Evolutionary conservation across 1,139 yeast genomes (phyloP), one percentile per base, ranked within the genome.

Genomic region (Hyphopichia buzzinii): DNA sequence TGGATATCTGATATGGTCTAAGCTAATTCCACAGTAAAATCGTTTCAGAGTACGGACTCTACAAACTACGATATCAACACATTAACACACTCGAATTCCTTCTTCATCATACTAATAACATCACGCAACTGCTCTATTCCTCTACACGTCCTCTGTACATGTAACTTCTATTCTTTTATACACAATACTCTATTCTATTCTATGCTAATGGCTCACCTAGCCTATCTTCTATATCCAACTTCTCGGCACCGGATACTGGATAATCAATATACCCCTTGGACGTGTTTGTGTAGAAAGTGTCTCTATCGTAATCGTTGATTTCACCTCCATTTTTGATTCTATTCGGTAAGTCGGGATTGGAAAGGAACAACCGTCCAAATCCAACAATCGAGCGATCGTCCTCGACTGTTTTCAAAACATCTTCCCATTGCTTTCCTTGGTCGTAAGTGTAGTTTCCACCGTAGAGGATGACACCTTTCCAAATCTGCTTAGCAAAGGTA

Each of bases 281-380:
- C 6, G 21, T 24, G 22, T 17, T 3, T 17, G 10, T 21, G 14
- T 13, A 22, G 19, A 31, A 31, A 8, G 22, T 15, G 8, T 36
- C 34, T 39, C 64, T 43, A 26, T 56, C 50, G 34, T 60, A 60
- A n/a, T 41, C 41, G 35, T 62, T 67, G 47, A 77, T 60, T 23
- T 64, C 62, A 34, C 50, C 41, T 8, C 77, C 78, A 31, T 74
- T 57, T 38, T 63, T 62, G 32, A 77, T 53, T 51, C 79, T 65
- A n/a, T 62, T 44, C 6, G 64, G 67, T 33, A 77, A 59, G 55
- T 78, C 82, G 4, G 82, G 82, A 55, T 75, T 77, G 4, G 79
- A 57, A 31, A 67, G 66, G 44, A 61, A 77, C 41, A 56, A 64
- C 52, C 81, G 65, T 26, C 73, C 72, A 48, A 65, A 67, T 6